These are phyloP conservation scores for Passalora sequoiae DNA, from an alignment of 2,329 filamentous ascomycete genomes.

Conservation along the genomic window DNA sequence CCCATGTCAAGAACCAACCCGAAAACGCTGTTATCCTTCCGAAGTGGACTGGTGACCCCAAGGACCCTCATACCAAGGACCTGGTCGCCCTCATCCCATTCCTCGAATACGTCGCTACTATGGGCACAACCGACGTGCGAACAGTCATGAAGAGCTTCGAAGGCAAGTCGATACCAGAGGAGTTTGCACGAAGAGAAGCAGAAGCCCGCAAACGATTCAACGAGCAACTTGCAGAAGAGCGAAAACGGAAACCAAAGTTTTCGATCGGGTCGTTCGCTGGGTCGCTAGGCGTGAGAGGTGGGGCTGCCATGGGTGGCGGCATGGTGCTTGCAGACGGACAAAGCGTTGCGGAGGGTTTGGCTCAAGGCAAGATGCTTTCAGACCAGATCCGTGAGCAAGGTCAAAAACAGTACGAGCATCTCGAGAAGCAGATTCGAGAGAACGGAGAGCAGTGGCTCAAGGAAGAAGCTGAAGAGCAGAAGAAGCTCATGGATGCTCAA, in stretches of 20 bases:
- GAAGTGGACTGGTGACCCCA: constrained; percentile 79
- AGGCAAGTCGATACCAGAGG: constrained; percentile 79
- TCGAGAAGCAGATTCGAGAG: constrained; percentile 86
- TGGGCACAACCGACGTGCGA: constrained; percentile 84
- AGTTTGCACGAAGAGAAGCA: constrained; percentile 85
- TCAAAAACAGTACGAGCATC: constrained; percentile 78
- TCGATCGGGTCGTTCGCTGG: constrained; percentile 57
- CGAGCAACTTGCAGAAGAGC: constrained; percentile 66
- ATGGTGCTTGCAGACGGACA: constrained; percentile 48
- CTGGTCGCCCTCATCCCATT: constrained; percentile 89
- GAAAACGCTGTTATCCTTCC: constrained; percentile 90
- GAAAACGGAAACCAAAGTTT: constrained; percentile 55
- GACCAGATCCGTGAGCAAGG: constrained; percentile 90
- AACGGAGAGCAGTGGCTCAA: constrained; percentile 95
- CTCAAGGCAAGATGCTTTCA: constrained; percentile 93
- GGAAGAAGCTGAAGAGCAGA: constrained; percentile 82
- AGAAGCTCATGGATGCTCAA: constrained; percentile 82
- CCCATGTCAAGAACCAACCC: constrained; percentile 83
- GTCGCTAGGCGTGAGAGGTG: constrained; percentile 74
- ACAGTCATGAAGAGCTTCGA: constrained; percentile 46
- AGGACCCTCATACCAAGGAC: constrained; percentile 61
- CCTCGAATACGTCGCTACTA: constrained; percentile 93
- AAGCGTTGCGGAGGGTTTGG: constrained; percentile 68
- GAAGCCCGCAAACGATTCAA: constrained; percentile 80
- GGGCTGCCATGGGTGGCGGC: constrained; percentile 51